A percentile compares a stretch with the other conserved stretches of the same genome.
Evolutionary conservation across 352 stramenopile genomes (phyloP).

Genomic region (Phytophthora nicotianae): DNA sequence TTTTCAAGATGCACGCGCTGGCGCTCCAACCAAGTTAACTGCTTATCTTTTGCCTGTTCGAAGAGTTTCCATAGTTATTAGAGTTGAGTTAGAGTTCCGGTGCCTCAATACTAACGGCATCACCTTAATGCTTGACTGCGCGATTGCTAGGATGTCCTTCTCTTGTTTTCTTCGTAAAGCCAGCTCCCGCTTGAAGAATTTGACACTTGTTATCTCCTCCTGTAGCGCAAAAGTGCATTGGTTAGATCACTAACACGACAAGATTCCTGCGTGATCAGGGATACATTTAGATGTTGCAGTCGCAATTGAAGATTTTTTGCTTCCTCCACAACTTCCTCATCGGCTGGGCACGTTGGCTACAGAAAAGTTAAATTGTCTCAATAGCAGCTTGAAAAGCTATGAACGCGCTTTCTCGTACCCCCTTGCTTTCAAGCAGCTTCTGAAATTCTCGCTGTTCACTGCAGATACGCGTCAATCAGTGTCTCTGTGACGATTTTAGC

Average conservation of each 20-base stretch:
- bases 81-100: slow-evolving; percentile 1
- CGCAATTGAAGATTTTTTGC: slow-evolving; percentile 25
- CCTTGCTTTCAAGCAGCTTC: slow-evolving; percentile 30
- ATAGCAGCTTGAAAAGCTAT: background rate
- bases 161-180: slow-evolving; percentile 41
- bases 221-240: slow-evolving; percentile 2
- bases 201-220: slow-evolving; percentile 28
- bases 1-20: slow-evolving; percentile 41
- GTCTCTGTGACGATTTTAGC: background rate
- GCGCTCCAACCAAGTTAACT: slow-evolving; percentile 47
- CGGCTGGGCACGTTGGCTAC: slow-evolving; percentile 39
- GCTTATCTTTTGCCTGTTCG: slow-evolving; percentile 42
- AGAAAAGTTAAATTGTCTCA: too few species aligned
- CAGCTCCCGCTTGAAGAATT: slow-evolving; percentile 39
- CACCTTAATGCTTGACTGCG: slow-evolving; percentile 47
- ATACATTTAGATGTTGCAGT: slow-evolving; percentile 39
- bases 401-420: slow-evolving; percentile 13
- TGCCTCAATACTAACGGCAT: background rate
- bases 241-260: background rate
- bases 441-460: slow-evolving; percentile 36
- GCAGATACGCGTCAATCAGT: slow-evolving; percentile 2
- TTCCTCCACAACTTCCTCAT: slow-evolving; percentile 32
- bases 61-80: slow-evolving; percentile 1
- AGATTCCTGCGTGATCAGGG: background rate
- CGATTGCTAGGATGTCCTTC: slow-evolving; percentile 33